These are phyloP conservation scores for Punctularia strigosozonata DNA, from an alignment of 768 basidiomycete genomes.

Conservation along the genomic window DNA sequence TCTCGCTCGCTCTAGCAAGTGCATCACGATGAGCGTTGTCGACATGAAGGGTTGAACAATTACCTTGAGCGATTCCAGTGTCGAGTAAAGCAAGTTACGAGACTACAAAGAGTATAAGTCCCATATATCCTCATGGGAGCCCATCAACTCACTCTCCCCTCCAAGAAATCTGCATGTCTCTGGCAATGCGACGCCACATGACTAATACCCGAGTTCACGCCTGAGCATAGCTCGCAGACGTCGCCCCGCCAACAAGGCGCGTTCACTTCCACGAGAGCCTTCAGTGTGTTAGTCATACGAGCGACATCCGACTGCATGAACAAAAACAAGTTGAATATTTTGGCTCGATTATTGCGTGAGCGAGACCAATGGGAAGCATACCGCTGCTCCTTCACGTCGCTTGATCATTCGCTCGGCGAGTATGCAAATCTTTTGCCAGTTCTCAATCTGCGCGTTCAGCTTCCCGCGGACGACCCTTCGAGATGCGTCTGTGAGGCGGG, in stretches of 20 bases:
- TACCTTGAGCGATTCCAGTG: conserved; percentile 72
- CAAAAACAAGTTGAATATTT: conserved; percentile 1
- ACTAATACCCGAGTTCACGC: conserved; percentile 61
- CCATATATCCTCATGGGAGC: neutral
- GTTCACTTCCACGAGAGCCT: conserved; percentile 67
- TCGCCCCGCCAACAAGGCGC: conserved; percentile 78
- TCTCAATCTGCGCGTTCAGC: conserved; percentile 69
- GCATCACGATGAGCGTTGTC: conserved; percentile 6
- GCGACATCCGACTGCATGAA: conserved; percentile 76
- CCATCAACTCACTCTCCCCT: conserved; percentile 45
- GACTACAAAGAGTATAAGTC: conserved; percentile 31
- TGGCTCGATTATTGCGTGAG: conserved; percentile 18
- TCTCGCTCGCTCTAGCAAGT: conserved; percentile 58
- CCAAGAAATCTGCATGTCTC: conserved; percentile 62
- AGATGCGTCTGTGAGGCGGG: neutral
- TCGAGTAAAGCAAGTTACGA: conserved; percentile 47
- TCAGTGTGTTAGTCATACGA: conserved; percentile 72
- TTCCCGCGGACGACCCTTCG: conserved; percentile 62
- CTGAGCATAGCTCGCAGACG: conserved; percentile 68
- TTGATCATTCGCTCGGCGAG: conserved; percentile 81
- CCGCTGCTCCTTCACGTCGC: conserved; percentile 86
- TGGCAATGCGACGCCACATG: conserved; percentile 59
- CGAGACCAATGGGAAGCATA: conserved; percentile 53
- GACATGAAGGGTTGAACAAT: conserved; percentile 5
- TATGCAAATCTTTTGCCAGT: conserved; percentile 86